phyloP scores from a whole-genome alignment of 768 basidiomycete species.

The Porphyrellus cyaneotinctus region DNA sequence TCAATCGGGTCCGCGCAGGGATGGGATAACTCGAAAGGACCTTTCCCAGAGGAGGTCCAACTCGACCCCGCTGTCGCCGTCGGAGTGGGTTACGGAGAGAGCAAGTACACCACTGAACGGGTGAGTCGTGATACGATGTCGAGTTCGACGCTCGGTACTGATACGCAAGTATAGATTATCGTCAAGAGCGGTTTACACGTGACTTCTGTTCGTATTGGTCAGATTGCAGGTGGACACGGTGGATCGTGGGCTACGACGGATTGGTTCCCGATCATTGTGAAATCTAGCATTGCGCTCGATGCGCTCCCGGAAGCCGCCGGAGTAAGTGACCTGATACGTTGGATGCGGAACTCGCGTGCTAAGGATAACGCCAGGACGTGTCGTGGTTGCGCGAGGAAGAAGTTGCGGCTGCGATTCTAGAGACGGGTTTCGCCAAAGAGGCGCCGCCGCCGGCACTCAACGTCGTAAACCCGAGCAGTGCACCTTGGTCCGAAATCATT shows the following conservation, averaged over 20 bases:
- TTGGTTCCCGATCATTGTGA: slow-evolving; percentile 45
- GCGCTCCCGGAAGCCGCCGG: slow-evolving; percentile 28
- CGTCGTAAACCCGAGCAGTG: slow-evolving; percentile 37
- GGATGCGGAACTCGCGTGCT: background rate
- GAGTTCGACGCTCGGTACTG: background rate
- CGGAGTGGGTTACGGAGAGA: slow-evolving; percentile 44
- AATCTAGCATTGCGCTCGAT: slow-evolving; percentile 30
- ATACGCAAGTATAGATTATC: slow-evolving; percentile 30
- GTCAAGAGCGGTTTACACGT: slow-evolving; percentile 35
- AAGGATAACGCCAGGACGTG: slow-evolving; percentile 24
- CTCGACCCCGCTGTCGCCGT: slow-evolving; percentile 32
- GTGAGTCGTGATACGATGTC: slow-evolving; percentile 14
- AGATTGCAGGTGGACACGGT: slow-evolving; percentile 38
- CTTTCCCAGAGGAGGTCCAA: slow-evolving; percentile 35
- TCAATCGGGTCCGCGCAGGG: slow-evolving; percentile 35
- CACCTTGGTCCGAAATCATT: slow-evolving; percentile 33
- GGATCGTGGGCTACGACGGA: slow-evolving; percentile 44
- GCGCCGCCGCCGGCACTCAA: slow-evolving; percentile 29
- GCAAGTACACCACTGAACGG: slow-evolving; percentile 43
- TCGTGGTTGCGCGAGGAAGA: slow-evolving; percentile 44
- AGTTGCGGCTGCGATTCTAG: slow-evolving; percentile 33
- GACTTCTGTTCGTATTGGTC: slow-evolving; percentile 42
- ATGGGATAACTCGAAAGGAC: slow-evolving; percentile 28
- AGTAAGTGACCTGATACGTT: slow-evolving; percentile 25
- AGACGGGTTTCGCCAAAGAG: slow-evolving; percentile 21